Conservation (phyloP, 768 basidiomycete genomes). For the Rhizopogon vesiculosus region DNA sequence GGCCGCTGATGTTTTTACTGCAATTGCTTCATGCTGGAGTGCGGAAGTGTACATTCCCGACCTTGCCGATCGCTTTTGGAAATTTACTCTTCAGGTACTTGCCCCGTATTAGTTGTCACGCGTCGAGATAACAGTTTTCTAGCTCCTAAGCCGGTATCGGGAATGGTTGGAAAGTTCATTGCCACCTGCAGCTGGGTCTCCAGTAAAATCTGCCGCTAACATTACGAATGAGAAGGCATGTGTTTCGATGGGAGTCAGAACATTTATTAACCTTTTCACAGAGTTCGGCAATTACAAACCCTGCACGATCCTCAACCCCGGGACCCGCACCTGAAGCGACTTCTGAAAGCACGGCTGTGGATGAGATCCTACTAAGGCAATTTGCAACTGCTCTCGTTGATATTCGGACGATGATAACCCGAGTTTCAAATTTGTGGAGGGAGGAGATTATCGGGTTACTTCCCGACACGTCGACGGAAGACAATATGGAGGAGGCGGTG, state of each 20-base stretch:
- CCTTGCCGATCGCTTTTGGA: slow-evolving; percentile 85
- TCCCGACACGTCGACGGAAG: slow-evolving; percentile 35
- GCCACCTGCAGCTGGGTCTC: slow-evolving; percentile 34
- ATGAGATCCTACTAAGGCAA: slow-evolving; percentile 63
- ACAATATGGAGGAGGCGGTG: slow-evolving; percentile 27
- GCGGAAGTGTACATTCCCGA: slow-evolving; percentile 82
- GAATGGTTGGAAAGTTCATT: slow-evolving; percentile 68
- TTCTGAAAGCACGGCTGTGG: slow-evolving; percentile 51
- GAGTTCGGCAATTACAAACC: background rate
- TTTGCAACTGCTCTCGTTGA: slow-evolving; percentile 68
- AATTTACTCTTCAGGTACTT: slow-evolving; percentile 78
- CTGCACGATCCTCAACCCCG: slow-evolving; percentile 50
- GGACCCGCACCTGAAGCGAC: slow-evolving; percentile 41
- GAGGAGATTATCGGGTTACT: slow-evolving; percentile 62
- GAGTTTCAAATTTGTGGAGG: slow-evolving; percentile 57
- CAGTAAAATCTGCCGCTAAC: slow-evolving; percentile 27
- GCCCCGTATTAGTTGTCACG: background rate
- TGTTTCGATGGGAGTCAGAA: background rate
- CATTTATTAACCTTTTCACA: background rate
- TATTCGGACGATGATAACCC: slow-evolving; percentile 50
- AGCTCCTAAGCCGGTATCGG: slow-evolving; percentile 80
- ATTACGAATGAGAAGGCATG: slow-evolving; percentile 31
- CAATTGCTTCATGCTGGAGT: slow-evolving; percentile 81
- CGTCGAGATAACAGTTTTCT: slow-evolving; percentile 1
- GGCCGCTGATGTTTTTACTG: slow-evolving; percentile 63